phyloP scores from a whole-genome alignment of 192 early-diverging fungal species.

The Backusella mclennaniae region DNA sequence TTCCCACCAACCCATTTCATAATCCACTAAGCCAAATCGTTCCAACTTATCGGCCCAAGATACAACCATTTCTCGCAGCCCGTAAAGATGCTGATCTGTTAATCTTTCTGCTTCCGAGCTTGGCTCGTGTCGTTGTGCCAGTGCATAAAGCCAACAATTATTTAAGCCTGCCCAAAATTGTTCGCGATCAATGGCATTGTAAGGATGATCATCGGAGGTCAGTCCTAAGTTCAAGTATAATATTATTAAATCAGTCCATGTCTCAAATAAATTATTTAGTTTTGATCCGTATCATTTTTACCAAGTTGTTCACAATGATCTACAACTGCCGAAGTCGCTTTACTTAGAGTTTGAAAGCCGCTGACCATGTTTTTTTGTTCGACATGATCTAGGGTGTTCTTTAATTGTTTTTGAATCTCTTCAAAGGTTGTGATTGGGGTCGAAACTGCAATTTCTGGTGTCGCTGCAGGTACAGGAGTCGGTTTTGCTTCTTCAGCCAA shows the following conservation, averaged over 20 bases:
- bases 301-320: conserved; percentile 66
- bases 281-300: conserved; percentile 9
- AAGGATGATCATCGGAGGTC: conserved; percentile 57
- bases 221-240: conserved; percentile 33
- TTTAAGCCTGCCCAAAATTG: conserved; percentile 75
- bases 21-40: conserved; percentile 78
- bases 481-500: conserved; percentile 2
- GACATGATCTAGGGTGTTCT: conserved; percentile 63
- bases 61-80: conserved; percentile 57
- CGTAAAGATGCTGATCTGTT: conserved; percentile 54
- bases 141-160: conserved; percentile 73
- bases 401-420: conserved; percentile 63
- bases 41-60: conserved; percentile 70
- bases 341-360: conserved; percentile 70
- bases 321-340: conserved; percentile 62
- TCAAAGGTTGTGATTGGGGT: conserved; percentile 33
- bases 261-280: too few species aligned
- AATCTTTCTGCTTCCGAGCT: conserved; percentile 52
- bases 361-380: conserved; percentile 57
- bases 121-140: conserved; percentile 53
- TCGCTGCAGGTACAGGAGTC: background rate
- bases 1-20: conserved; percentile 83
- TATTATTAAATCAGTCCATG: background rate
- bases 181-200: conserved; percentile 56
- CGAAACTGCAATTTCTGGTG: background rate